Evolutionary conservation across 352 stramenopile genomes (phyloP), one percentile per base, ranked within the genome.

Genomic region (Globisporangium nodosum): DNA sequence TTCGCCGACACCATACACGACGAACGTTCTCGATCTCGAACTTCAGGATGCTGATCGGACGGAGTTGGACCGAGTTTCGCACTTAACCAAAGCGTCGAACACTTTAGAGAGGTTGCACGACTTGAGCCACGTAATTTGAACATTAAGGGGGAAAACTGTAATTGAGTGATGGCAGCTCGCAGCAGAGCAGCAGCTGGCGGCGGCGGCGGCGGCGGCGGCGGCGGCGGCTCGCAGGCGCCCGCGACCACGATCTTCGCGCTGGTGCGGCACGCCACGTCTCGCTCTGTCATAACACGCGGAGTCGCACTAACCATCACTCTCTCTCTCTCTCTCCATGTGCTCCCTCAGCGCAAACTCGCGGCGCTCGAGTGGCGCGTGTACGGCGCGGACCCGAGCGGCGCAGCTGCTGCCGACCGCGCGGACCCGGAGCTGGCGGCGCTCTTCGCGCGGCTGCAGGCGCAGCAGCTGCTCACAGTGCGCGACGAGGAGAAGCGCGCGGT

Each of bases 311-410:
- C 30, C 5, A 49, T 66, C 54, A 67, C 18, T 48, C 43, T 24
- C 45, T 46, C n/a, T 13, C 33, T 35, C 9, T 24, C 54, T 24
- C 21, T 24, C 21, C 21, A 27, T 27, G 24, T 27, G 24, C 24
- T 27, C 18, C 33, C 52, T 9, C 64, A 87, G 76, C 80, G 76
- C 30, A 62, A 80, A 15, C 49, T 87, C 42, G 43, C 63, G 21
- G 70, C 68, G 43, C 59, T 87, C 18, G 60, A 85, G 61, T 87
- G 76, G 76, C 74, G 78, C 43, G 73, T 81, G 30, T 87, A 80
- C 50, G 45, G 50, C 48, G 56, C 64, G 3, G 58, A 58, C 21
- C 30, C 45, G 21, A 9, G 31, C 45, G 13, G 20, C 20, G 33
- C 18, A n/a, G 47, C 31, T 21, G 54, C 47, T 12, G 12, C 8